Evolutionary conservation across 768 basidiomycete species (phyloP).

Genomic region (Hortiboletus campestris): DNA sequence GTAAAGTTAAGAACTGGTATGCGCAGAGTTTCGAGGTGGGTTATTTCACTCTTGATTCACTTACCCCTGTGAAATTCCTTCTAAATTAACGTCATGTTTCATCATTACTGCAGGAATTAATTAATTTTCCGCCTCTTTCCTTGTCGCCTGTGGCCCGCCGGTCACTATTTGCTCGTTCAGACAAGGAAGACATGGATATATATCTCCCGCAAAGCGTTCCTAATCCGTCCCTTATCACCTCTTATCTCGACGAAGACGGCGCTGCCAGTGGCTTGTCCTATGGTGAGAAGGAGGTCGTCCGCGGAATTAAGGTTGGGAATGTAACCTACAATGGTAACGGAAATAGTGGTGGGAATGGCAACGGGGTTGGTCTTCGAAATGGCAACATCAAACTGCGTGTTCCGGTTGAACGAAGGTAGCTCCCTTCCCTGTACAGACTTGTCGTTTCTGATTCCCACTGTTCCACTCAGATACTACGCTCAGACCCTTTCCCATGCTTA

Average conservation of each 20-base stretch:
- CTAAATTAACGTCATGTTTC: background rate
- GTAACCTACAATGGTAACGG: constrained; percentile 17
- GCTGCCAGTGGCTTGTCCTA: constrained; percentile 5
- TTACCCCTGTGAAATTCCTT: background rate
- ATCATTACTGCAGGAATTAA: constrained; percentile 7
- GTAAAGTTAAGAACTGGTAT: constrained; percentile 21
- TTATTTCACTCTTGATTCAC: background rate
- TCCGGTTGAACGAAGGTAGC: constrained; percentile 16
- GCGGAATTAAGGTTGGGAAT: constrained; percentile 12
- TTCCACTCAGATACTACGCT: constrained; percentile 72
- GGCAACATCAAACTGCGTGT: constrained; percentile 17
- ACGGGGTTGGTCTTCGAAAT: constrained; percentile 12
- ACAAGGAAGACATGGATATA: constrained; percentile 16
- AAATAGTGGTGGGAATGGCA: constrained; percentile 21
- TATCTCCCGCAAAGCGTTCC: constrained; percentile 15
- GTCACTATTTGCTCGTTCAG: constrained; percentile 8
- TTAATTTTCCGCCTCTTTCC: constrained; percentile 12
- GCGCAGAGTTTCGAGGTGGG: constrained; percentile 19
- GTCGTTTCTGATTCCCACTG: constrained; percentile 4
- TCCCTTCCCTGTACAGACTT: background rate
- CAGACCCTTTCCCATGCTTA: constrained; percentile 66
- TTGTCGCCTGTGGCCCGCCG: constrained; percentile 14
- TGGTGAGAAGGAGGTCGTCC: constrained; percentile 15
- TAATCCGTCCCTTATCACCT: constrained; percentile 14
- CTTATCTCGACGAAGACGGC: constrained; percentile 31